Percentiles rank a stretch among this genome's conserved stretches.
These are phyloP conservation scores for Talaromyces proteolyticus DNA, from an alignment of 495 filamentous ascomycete species.

Conservation along the genomic window DNA sequence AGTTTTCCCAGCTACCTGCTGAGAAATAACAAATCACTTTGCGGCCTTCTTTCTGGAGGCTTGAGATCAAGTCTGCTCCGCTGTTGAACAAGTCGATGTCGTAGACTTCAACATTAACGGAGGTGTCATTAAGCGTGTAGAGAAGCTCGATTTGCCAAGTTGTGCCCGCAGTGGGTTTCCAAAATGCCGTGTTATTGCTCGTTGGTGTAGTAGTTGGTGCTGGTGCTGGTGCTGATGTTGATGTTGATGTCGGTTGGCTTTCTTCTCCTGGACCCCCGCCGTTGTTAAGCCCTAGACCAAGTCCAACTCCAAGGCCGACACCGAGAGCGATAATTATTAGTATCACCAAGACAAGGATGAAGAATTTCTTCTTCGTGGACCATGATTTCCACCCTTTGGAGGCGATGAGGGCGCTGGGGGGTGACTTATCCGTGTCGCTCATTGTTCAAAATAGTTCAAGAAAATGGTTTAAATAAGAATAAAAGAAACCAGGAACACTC, in stretches of 20 bases:
- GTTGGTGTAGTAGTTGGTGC: background rate
- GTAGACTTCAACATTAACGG: slow-evolving; percentile 44
- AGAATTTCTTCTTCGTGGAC: slow-evolving; percentile 32
- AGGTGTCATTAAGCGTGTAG: slow-evolving; percentile 35
- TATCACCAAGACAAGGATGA: slow-evolving; percentile 19
- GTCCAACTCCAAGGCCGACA: slow-evolving; percentile 47
- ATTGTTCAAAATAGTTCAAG: background rate
- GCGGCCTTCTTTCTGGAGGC: slow-evolving; percentile 39
- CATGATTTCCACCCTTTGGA: slow-evolving; percentile 24
- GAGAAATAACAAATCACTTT: slow-evolving; percentile 72
- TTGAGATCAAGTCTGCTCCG: slow-evolving; percentile 30
- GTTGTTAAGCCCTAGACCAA: slow-evolving; percentile 36
- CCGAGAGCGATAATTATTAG: slow-evolving; percentile 41
- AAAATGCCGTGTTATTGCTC: slow-evolving; percentile 9
- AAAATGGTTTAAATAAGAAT: no score
- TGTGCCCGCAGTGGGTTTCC: slow-evolving; percentile 41
- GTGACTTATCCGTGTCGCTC: background rate
- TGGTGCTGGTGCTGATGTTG: background rate
- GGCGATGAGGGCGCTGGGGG: background rate
- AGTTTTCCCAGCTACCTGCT: slow-evolving; percentile 58
- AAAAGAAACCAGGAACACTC: no score
- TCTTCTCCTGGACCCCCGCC: slow-evolving; percentile 8
- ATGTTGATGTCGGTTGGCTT: background rate
- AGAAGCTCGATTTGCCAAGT: slow-evolving; percentile 52
- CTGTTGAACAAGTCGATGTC: slow-evolving; percentile 61